Conservation (phyloP, 495 filamentous ascomycete species). For the Rhizodiscina lignyota region DNA sequence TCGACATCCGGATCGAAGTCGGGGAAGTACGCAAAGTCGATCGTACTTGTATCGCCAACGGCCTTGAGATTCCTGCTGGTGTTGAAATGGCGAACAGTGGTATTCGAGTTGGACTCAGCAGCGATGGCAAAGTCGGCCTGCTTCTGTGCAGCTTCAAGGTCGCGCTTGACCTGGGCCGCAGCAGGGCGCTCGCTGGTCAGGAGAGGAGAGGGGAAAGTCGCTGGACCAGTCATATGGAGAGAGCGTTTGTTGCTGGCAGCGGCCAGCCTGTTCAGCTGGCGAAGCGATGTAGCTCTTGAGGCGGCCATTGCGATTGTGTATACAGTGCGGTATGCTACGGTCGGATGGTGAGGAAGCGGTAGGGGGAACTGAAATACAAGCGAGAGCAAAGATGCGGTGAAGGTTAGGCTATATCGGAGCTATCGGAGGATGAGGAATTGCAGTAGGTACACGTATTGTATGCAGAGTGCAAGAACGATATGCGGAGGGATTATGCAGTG, state of each 20-base stretch:
- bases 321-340: not conserved
- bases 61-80: conserved; percentile 37
- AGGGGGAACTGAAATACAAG: no score
- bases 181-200: conserved; percentile 19
- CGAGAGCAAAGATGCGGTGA: no score
- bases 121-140: not conserved
- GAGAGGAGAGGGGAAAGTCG: conserved; percentile 20
- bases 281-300: conserved; percentile 31
- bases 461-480: no score
- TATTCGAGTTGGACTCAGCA: conserved; percentile 6
- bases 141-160: not conserved
- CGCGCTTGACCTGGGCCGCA: not conserved
- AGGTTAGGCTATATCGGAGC: no score
- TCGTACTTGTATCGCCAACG: conserved; percentile 39
- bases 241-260: conserved; percentile 23
- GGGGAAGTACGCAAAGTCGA: conserved; percentile 49
- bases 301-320: conserved; percentile 27
- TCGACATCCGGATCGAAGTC: conserved; percentile 26
- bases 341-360: no score
- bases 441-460: no score
- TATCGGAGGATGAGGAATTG: no score
- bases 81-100: conserved; percentile 36
- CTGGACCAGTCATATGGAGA: conserved; percentile 34
- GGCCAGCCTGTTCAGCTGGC: conserved; percentile 31
- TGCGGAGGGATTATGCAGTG: no score